Percentiles rank a stretch among this genome's conserved stretches.
Conservation (phyloP, 73 alveolate species). For the Durusdinium trenchii region DNA sequence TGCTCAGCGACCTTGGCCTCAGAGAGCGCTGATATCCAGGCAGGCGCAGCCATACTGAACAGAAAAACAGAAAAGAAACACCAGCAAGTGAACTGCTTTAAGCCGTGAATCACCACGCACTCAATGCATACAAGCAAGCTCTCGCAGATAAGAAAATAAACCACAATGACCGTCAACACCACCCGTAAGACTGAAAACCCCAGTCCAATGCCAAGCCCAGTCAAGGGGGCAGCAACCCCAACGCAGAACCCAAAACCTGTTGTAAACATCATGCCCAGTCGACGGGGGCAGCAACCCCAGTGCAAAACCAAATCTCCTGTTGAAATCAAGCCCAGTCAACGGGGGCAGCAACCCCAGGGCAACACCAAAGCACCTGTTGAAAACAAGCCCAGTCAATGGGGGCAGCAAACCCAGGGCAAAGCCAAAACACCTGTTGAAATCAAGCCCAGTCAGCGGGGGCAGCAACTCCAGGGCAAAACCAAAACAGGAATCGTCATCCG, state of each 20-base stretch:
- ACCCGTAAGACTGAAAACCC: not conserved
- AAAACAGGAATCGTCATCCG: too few species aligned
- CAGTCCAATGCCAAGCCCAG: not conserved
- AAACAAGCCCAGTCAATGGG: too few species aligned
- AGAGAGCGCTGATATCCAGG: not conserved
- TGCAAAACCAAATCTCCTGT: too few species aligned
- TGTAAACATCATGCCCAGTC: too few species aligned
- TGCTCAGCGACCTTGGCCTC: not conserved
- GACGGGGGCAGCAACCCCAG: too few species aligned
- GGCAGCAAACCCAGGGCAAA: too few species aligned
- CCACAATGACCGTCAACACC: not conserved
- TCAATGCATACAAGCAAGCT: not conserved
- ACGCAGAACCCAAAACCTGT: too few species aligned
- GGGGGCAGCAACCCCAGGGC: not conserved
- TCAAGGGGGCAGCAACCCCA: not conserved
- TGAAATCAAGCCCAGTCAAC: not conserved
- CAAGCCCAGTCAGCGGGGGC: too few species aligned
- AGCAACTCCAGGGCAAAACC: too few species aligned
- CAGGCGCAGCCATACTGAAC: not conserved
- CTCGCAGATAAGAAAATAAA: too few species aligned
- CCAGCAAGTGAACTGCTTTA: not conserved
- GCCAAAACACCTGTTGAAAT: too few species aligned
- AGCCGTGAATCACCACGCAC: slow-evolving; percentile 36
- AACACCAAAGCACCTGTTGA: not conserved
- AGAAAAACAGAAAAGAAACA: not conserved